phyloP scores from a whole-genome alignment of 495 filamentous ascomycete genomes.

The Penicillium verhagenii region DNA sequence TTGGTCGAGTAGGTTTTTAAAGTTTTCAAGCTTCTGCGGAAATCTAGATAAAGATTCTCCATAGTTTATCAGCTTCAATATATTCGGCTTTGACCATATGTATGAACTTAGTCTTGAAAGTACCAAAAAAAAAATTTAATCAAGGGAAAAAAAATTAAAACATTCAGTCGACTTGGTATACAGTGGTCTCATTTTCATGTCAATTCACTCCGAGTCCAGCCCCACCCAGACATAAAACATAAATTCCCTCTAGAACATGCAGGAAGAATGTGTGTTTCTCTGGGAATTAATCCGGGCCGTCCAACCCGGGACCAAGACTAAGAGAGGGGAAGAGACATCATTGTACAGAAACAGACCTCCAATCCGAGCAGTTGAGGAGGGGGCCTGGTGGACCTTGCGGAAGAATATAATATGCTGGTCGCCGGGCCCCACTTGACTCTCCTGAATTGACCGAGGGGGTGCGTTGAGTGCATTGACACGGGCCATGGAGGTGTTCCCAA shows the following conservation, averaged over 20 bases:
- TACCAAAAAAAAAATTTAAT: too few species aligned
- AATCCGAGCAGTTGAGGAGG: conserved; percentile 5
- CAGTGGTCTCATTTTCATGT: not conserved
- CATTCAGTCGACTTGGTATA: not conserved
- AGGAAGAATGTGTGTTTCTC: too few species aligned
- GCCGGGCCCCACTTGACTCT: conserved; percentile 19
- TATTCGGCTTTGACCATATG: too few species aligned
- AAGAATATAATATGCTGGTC: conserved; percentile 18
- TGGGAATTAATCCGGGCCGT: not conserved
- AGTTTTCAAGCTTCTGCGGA: not conserved
- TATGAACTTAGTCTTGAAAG: too few species aligned
- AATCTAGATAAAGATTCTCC: not conserved
- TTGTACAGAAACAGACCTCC: conserved; percentile 8
- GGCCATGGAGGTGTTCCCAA: conserved; percentile 2
- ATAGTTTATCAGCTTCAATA: too few species aligned
- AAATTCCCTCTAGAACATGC: not conserved
- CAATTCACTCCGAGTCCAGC: conserved; percentile 2
- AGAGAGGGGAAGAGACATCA: not conserved
- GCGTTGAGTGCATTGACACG: conserved; percentile 18
- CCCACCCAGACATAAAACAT: not conserved
- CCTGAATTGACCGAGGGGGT: conserved; percentile 31
- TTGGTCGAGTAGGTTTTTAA: not conserved
- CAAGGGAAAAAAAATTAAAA: not conserved
- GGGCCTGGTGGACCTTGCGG: conserved; percentile 24
- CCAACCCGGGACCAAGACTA: not conserved